Base-by-base conservation (phyloP, 2,329 filamentous ascomycete genomes). In the Alternaria sp. region DNA sequence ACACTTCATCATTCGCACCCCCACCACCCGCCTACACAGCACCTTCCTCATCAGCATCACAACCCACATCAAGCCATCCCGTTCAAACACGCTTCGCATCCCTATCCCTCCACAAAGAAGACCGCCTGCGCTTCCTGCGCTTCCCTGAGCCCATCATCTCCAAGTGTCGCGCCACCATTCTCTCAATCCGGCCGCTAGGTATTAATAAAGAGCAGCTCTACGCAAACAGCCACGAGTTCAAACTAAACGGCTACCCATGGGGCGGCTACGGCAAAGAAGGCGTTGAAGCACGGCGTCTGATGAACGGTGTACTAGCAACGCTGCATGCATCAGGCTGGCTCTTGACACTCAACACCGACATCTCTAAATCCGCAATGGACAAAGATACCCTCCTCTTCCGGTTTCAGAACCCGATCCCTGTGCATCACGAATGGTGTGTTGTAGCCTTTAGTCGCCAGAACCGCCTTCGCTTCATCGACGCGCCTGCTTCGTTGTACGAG, bases 381-480 rank as follows among this genome's bases (percentile, higher is more conserved):
- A 60, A 60, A 19, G 79, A 82, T 60, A 78, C 79, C 0, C 62
- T 83, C 13, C 57, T 82, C 17, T 81, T 83, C 59, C 67, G 80
- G 3, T 69, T 78, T 30, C 80, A 82, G 57, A 66, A 69, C 15
- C 72, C 73, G 1, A 64, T 75, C 0, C 81, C 80, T 0, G 75
- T 77, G 9, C 67, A 63, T 7, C 78, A 77, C 54, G 78, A 80
- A 13, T 82, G 80, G 79, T 76, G 78, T 13, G 66, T 73, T 43
- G 76, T 83, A 28, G 75, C 72, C 4, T 83, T 82, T 64, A 66
- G 62, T 17, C 66, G 61, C 19, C 44, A 26, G 11, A 62, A 71
- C 58, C 62, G 74, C 13, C 57, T 82, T 19, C 73, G 76, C 8
- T 69, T 82, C 6, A 74, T 81, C 26, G 80, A 80, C 55, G 66